phyloP scores from a whole-genome alignment of 2,329 filamentous ascomycete species.

The Penicillium sp. region DNA sequence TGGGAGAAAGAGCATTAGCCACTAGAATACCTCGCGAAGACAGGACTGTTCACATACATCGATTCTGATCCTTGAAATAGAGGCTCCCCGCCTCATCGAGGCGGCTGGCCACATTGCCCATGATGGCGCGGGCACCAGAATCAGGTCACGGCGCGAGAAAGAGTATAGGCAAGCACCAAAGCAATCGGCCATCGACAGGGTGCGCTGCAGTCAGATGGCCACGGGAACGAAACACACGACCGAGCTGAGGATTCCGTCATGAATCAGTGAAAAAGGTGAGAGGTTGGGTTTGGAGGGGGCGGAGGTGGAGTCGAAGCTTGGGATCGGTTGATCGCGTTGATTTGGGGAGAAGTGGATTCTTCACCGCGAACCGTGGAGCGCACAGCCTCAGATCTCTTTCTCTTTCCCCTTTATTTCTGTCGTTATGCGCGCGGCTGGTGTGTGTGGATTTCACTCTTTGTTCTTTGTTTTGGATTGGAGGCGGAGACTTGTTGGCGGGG shows the following conservation, averaged over 20 bases:
- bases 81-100: slow-evolving; percentile 72
- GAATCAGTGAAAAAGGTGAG: slow-evolving; percentile 4
- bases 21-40: background rate
- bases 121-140: slow-evolving; percentile 45
- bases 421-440: background rate
- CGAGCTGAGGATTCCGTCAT: slow-evolving; percentile 22
- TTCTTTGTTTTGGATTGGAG: slow-evolving; percentile 1
- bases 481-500: background rate
- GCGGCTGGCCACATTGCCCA: slow-evolving; percentile 90
- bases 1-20: slow-evolving; percentile 38
- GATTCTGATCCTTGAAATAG: slow-evolving; percentile 84
- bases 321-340: slow-evolving; percentile 12
- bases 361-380: slow-evolving; percentile 9
- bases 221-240: slow-evolving; percentile 10
- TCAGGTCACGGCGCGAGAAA: slow-evolving; percentile 27
- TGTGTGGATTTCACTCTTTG: no score
- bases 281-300: slow-evolving; percentile 2
- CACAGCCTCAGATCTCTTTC: background rate
- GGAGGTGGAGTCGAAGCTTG: slow-evolving; percentile 15
- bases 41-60: slow-evolving; percentile 56
- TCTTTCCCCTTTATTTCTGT: background rate
- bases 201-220: slow-evolving; percentile 24
- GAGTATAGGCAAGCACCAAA: slow-evolving; percentile 25
- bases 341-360: slow-evolving; percentile 15
- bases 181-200: slow-evolving; percentile 32